phyloP scores from a whole-genome alignment of 208 protist species.

The Trypanosoma mega region DNA sequence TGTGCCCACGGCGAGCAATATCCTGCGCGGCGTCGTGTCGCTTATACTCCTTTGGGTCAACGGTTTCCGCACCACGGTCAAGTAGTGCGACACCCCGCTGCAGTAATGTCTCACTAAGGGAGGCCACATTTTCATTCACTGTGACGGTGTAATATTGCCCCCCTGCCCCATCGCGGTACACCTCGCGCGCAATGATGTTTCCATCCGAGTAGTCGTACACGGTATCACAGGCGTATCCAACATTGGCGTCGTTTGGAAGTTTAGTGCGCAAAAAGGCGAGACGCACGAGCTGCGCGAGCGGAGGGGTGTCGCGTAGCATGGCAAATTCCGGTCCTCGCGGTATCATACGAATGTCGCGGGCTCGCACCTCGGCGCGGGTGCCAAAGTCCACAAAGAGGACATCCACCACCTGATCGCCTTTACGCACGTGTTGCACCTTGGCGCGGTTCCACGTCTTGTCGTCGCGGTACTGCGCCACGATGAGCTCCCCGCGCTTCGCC shows the following conservation, averaged over 20 bases:
- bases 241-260: conserved; percentile 36
- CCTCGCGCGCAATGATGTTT: conserved; percentile 68
- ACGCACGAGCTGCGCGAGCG: conserved; percentile 55
- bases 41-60: conserved; percentile 54
- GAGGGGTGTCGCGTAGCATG: conserved; percentile 55
- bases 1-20: conserved; percentile 80
- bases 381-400: conserved; percentile 91
- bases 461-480: conserved; percentile 66
- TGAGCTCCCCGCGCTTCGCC: conserved; percentile 68
- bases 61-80: conserved; percentile 42
- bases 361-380: conserved; percentile 53
- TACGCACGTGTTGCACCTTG: conserved; percentile 47
- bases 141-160: conserved; percentile 73
- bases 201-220: conserved; percentile 73
- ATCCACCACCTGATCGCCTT: conserved; percentile 36
- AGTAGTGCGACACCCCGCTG: conserved; percentile 74
- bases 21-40: conserved; percentile 70
- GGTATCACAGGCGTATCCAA: conserved; percentile 41
- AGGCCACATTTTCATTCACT: conserved; percentile 53
- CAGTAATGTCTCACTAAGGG: conserved; percentile 79
- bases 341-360: conserved; percentile 62
- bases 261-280: conserved; percentile 75
- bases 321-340: conserved; percentile 72
- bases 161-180: conserved; percentile 67
- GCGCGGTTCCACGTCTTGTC: conserved; percentile 86